These are phyloP conservation scores for Lentinula sp. DNA, from an alignment of 768 basidiomycete genomes.

Conservation along the genomic window DNA sequence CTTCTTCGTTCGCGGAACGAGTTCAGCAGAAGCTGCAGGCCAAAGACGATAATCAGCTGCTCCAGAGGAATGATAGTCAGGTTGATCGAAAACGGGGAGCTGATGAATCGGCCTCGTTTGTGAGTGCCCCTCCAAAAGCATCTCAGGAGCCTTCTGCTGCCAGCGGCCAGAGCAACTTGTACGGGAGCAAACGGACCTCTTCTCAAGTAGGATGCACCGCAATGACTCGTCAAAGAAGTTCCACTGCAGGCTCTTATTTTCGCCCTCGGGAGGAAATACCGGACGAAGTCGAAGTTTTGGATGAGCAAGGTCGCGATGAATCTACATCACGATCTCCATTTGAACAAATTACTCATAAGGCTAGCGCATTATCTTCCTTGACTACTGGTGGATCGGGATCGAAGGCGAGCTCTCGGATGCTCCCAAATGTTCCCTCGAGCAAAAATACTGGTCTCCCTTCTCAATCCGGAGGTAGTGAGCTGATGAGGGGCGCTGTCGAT, in stretches of 20 bases:
- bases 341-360: neutral
- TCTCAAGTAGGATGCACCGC: neutral
- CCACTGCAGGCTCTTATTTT: constrained; percentile 10
- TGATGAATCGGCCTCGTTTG: neutral
- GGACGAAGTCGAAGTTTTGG: constrained; percentile 6
- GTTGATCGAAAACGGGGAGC: neutral
- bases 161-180: neutral
- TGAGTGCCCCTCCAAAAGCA: neutral
- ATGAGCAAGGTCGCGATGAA: neutral
- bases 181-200: neutral
- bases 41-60: neutral
- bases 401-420: neutral
- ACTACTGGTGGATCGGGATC: neutral
- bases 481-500: neutral
- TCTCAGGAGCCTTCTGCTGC: neutral
- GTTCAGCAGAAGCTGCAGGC: constrained; percentile 35
- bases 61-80: neutral
- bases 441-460: neutral
- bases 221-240: constrained; percentile 3
- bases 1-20: constrained; percentile 36
- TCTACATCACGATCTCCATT: neutral
- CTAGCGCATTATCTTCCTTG: neutral
- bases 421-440: neutral
- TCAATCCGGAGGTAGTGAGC: neutral
- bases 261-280: constrained; percentile 10